A percentile compares a stretch with the other conserved stretches of the same genome.
Evolutionary conservation across 805 yeast genomes (phyloP).

Genomic region (Torulaspora microellipsoides): DNA sequence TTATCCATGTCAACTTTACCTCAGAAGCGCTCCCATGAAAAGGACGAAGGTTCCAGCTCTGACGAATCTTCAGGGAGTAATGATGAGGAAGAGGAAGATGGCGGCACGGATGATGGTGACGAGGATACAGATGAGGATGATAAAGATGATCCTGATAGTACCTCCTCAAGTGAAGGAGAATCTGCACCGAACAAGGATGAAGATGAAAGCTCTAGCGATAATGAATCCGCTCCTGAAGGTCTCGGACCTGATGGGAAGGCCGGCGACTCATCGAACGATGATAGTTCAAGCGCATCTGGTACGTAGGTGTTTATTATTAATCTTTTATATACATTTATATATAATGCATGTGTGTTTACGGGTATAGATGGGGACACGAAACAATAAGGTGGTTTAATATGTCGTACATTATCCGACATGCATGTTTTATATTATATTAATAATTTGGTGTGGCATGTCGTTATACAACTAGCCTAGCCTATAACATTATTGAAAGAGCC

Average conservation of each 20-base stretch:
- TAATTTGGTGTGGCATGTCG: too few species aligned
- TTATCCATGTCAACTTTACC: slow-evolving; percentile 15
- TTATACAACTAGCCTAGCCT: slow-evolving; percentile 30
- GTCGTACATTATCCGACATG: too few species aligned
- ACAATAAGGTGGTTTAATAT: neutral
- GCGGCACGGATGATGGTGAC: slow-evolving; percentile 17
- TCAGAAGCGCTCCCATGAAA: slow-evolving; percentile 19
- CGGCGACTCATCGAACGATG: too few species aligned
- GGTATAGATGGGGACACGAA: neutral
- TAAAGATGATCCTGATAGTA: neutral
- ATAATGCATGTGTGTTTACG: neutral
- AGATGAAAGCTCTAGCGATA: neutral
- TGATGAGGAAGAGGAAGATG: slow-evolving; percentile 23
- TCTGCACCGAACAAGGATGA: neutral
- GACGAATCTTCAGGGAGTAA: slow-evolving; percentile 25
- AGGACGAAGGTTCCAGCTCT: slow-evolving; percentile 13
- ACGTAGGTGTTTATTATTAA: too few species aligned
- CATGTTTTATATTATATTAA: too few species aligned
- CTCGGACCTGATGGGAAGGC: too few species aligned
- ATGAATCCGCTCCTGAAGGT: neutral
- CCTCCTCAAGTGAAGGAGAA: neutral
- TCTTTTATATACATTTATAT: slow-evolving; percentile 1
- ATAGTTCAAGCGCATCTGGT: too few species aligned
- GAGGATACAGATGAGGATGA: slow-evolving; percentile 25
- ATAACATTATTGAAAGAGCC: slow-evolving; percentile 88